phyloP scores from a whole-genome alignment of 257 asterid genomes.

The Gardenia jasminoides region DNA sequence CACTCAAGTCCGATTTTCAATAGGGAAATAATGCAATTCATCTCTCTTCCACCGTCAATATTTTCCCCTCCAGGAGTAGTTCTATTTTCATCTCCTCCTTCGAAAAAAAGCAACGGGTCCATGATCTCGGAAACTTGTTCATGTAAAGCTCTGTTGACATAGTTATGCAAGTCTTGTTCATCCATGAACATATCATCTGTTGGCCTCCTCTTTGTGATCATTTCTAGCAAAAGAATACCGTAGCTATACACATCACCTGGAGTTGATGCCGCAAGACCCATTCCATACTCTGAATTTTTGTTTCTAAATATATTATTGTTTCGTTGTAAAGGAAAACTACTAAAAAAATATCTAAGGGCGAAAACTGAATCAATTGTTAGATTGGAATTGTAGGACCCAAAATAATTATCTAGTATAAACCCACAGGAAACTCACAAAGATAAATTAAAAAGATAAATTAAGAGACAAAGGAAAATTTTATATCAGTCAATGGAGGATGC shows the following conservation, averaged over 20 bases:
- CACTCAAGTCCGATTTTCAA: neutral
- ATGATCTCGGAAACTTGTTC: constrained; percentile 14
- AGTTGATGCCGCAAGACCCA: neutral
- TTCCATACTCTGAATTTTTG: neutral
- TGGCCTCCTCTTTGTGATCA: constrained; percentile 23
- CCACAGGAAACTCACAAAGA: too few relatives aligned
- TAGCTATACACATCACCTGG: neutral
- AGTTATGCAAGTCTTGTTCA: constrained; percentile 19
- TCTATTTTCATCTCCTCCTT: neutral
- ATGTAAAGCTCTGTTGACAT: constrained; percentile 13
- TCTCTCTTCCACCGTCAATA: neutral
- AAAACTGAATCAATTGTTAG: too few relatives aligned
- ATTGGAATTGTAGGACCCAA: too few relatives aligned
- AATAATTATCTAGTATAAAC: too few relatives aligned
- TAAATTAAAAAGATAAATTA: too few relatives aligned
- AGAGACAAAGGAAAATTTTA: too few relatives aligned
- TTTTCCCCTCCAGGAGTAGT: neutral
- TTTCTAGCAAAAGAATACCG: constrained; percentile 28
- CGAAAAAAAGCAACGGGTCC: constrained; percentile 16
- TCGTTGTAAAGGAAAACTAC: too few relatives aligned
- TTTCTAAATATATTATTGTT: too few relatives aligned
- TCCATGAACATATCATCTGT: constrained; percentile 28
- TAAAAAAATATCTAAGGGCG: too few relatives aligned
- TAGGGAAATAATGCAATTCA: neutral
- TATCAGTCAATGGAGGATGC: too few relatives aligned